These are phyloP conservation scores for Stachybotrys chartarum DNA, from an alignment of 2,329 filamentous ascomycete species.

Conservation along the genomic window DNA sequence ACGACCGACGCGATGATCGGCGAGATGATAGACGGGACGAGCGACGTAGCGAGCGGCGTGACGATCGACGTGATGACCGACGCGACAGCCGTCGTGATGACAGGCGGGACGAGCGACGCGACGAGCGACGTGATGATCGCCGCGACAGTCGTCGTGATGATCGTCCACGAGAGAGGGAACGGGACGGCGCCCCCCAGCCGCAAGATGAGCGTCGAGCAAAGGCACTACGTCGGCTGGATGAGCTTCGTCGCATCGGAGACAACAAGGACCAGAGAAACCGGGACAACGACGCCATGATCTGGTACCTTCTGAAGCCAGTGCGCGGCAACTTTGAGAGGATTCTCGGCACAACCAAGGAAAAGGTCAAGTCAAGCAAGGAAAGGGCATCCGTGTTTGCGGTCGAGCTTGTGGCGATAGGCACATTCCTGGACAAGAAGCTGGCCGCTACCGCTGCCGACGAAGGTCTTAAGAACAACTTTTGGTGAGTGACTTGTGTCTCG, in stretches of 20 bases:
- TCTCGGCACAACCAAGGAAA: constrained; percentile 53
- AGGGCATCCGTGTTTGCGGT: constrained; percentile 54
- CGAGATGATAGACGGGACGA: constrained; percentile 14
- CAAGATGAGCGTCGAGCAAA: constrained; percentile 33
- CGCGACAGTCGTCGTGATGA: constrained; percentile 11
- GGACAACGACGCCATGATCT: constrained; percentile 39
- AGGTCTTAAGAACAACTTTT: constrained; percentile 41
- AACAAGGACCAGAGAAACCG: constrained; percentile 40
- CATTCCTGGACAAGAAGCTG: constrained; percentile 46
- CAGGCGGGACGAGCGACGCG: constrained; percentile 10
- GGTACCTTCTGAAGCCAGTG: constrained; percentile 49
- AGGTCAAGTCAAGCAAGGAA: constrained; percentile 54
- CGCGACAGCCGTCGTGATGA: constrained; percentile 14
- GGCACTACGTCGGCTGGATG: constrained; percentile 32
- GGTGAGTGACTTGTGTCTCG: constrained; percentile 28
- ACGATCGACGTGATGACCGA: constrained; percentile 13
- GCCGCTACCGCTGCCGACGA: constrained; percentile 33
- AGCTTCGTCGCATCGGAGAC: constrained; percentile 38
- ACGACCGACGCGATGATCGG: constrained; percentile 11
- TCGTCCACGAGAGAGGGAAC: constrained; percentile 14
- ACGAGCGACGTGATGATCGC: constrained; percentile 8
- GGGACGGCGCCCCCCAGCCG: constrained; percentile 18
- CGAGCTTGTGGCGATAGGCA: constrained; percentile 54
- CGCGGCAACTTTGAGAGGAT: constrained; percentile 53
- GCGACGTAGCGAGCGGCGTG: constrained; percentile 10